Conservation (phyloP, 352 stramenopile genomes). For the Thalassiosira allenii region DNA sequence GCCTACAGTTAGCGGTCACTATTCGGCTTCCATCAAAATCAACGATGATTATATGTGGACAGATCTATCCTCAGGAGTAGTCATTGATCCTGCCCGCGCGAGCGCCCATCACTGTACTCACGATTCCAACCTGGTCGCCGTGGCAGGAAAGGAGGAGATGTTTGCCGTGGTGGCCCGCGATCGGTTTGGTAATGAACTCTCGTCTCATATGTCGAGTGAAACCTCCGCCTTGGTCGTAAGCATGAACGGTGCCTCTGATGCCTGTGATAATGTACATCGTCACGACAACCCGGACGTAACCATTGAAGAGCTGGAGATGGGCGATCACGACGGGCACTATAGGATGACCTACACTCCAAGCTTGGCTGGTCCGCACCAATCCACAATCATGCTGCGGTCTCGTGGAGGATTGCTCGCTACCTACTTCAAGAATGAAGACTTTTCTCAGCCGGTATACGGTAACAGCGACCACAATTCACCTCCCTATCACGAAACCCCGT, state of each 20-base stretch:
- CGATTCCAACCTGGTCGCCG: constrained; percentile 87
- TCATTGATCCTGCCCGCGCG: constrained; percentile 88
- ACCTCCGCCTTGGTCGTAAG: constrained; percentile 81
- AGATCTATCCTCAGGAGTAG: constrained; percentile 86
- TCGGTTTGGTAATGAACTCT: constrained; percentile 91
- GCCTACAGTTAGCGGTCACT: constrained; percentile 84
- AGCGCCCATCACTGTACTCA: constrained; percentile 86
- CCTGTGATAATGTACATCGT: constrained; percentile 35
- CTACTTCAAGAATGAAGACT: constrained; percentile 91
- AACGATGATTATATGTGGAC: constrained; percentile 64
- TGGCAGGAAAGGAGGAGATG: constrained; percentile 82
- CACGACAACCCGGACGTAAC: constrained; percentile 34
- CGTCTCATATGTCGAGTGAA: constrained; percentile 68
- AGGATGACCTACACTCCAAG: constrained; percentile 87
- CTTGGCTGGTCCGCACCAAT: constrained; percentile 87
- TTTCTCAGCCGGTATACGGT: constrained; percentile 84
- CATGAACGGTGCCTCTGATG: constrained; percentile 72
- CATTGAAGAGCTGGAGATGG: constrained; percentile 50
- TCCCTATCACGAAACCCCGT: constrained; percentile 55
- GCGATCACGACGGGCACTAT: constrained; percentile 88
- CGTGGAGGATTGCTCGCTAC: constrained; percentile 90
- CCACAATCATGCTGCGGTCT: constrained; percentile 87
- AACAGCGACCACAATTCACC: constrained; percentile 51
- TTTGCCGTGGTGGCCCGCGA: constrained; percentile 92
- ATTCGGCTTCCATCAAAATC: constrained; percentile 70